Percentiles rank a stretch among this genome's conserved stretches.
These are phyloP conservation scores for Nemania bipapillata DNA, from an alignment of 2,329 filamentous ascomycete genomes.

Conservation along the genomic window DNA sequence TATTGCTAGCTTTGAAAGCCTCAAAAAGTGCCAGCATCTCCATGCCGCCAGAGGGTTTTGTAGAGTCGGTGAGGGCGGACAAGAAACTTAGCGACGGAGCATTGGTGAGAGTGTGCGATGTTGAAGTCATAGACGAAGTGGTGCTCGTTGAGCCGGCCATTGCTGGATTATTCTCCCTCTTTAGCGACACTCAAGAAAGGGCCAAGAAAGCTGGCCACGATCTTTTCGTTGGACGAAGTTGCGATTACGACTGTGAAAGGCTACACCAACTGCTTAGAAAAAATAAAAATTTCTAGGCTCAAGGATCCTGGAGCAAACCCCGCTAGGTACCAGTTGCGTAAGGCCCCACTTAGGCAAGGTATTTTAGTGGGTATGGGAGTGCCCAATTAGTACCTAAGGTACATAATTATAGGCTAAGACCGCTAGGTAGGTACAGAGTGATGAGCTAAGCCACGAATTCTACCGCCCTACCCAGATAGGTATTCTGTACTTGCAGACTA, in stretches of 20 bases:
- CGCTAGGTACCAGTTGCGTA: slow-evolving; percentile 16
- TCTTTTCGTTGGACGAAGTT: slow-evolving; percentile 19
- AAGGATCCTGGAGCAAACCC: slow-evolving; percentile 36
- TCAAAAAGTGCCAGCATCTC: slow-evolving; percentile 65
- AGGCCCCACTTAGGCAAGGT: background rate
- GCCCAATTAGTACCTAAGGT: background rate
- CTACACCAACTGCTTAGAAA: background rate
- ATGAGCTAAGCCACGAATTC: too few relatives aligned
- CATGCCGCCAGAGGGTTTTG: slow-evolving; percentile 51
- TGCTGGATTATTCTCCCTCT: slow-evolving; percentile 26
- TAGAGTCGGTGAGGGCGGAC: slow-evolving; percentile 52
- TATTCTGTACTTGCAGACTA: too few relatives aligned
- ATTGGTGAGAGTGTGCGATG: slow-evolving; percentile 71
- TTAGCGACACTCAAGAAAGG: background rate
- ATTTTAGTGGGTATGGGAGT: background rate
- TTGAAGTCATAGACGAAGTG: slow-evolving; percentile 70
- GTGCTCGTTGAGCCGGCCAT: slow-evolving; percentile 59
- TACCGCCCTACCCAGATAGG: too few relatives aligned
- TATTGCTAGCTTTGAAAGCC: slow-evolving; percentile 67
- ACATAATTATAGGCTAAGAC: too few relatives aligned
- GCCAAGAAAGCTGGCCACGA: slow-evolving; percentile 13
- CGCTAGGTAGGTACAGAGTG: background rate
- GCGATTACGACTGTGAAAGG: slow-evolving; percentile 6
- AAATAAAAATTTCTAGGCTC: slow-evolving; percentile 41
- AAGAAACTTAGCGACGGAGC: slow-evolving; percentile 58